These are phyloP conservation scores for Bocquillonia castaneifolia DNA, from an alignment of 441 rosid genomes.

Conservation along the genomic window DNA sequence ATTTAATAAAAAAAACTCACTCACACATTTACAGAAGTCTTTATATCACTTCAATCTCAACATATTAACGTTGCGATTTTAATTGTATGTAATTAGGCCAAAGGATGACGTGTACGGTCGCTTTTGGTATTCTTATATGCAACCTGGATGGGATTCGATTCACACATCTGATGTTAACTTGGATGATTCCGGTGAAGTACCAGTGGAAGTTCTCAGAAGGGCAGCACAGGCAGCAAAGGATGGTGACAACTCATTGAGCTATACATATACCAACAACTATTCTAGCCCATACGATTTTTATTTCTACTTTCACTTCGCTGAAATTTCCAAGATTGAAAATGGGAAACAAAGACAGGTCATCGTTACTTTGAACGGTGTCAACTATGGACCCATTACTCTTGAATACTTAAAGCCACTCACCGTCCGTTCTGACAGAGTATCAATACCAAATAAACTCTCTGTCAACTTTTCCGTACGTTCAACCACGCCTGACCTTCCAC, in stretches of 20 bases:
- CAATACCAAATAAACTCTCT: neutral
- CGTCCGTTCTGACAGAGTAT: neutral
- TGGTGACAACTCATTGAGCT: neutral
- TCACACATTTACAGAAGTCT: too few relatives aligned
- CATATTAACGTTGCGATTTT: too few relatives aligned
- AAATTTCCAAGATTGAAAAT: neutral
- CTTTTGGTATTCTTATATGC: neutral
- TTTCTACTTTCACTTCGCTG: conserved; percentile 25
- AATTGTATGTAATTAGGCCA: neutral
- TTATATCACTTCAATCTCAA: too few relatives aligned
- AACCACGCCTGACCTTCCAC: conserved; percentile 20
- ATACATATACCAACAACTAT: neutral
- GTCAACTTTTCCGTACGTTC: conserved; percentile 5
- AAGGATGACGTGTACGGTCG: neutral
- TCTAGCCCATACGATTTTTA: neutral
- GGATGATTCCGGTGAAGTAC: neutral
- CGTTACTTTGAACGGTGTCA: neutral
- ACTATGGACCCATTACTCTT: neutral
- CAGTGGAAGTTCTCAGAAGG: neutral
- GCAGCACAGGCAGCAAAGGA: neutral
- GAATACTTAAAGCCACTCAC: conserved; percentile 16
- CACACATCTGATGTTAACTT: neutral
- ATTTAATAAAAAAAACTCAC: neutral
- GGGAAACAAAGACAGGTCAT: conserved; percentile 4
- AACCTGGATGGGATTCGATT: neutral